A percentile compares a stretch with the other conserved stretches of the same genome.
Conservation (phyloP, 345 rosid species). For the Dipteronia sinensis region DNA sequence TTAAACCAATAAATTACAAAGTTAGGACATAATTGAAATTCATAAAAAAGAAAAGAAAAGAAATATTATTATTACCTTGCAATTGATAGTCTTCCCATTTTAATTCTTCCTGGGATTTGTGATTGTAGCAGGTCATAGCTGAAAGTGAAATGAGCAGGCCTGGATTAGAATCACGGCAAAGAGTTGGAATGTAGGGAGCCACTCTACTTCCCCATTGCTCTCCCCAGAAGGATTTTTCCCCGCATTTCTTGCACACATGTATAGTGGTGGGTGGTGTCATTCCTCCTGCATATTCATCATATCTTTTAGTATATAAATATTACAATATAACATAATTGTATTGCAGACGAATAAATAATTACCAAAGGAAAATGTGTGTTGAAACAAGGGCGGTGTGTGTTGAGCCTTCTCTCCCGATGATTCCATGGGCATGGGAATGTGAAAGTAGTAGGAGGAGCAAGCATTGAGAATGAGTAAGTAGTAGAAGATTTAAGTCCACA, state of each 20-base stretch:
- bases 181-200: not conserved
- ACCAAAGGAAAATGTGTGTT: not conserved
- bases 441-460: not conserved
- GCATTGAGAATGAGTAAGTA: not conserved
- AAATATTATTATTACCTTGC: not conserved
- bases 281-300: no score
- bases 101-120: conserved; percentile 15
- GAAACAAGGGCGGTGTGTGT: not conserved
- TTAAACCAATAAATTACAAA: not conserved
- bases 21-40: not conserved
- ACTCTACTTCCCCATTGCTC: not conserved
- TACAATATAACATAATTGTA: no score
- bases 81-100: conserved; percentile 17
- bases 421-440: not conserved
- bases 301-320: no score
- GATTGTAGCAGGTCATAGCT: not conserved
- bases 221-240: not conserved
- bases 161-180: not conserved
- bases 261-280: not conserved
- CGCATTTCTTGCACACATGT: not conserved
- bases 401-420: not conserved
- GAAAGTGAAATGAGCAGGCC: conserved; percentile 2
- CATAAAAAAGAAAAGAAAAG: not conserved
- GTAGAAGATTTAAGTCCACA: not conserved
- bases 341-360: no score